A percentile compares a stretch with the other conserved stretches of the same genome.
Evolutionary conservation across 2,329 filamentous ascomycete species (phyloP).

Genomic region (Apiospora arundinis): DNA sequence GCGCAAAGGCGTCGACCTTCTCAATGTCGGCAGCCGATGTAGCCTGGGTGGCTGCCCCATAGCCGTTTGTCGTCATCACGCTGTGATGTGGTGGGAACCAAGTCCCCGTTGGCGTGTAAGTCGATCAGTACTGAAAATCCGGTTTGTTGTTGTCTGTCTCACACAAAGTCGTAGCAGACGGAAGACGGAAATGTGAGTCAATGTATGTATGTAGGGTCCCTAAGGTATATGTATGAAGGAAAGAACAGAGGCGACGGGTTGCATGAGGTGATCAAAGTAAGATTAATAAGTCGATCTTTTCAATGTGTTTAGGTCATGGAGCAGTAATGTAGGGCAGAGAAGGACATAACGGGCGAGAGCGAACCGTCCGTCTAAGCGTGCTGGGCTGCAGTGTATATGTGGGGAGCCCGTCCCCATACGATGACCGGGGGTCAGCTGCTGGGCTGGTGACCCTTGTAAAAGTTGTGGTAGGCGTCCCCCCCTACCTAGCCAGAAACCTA

Average conservation of each 20-base stretch:
- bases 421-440: conserved; percentile 7
- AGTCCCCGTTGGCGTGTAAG: conserved; percentile 21
- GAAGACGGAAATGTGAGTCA: neutral
- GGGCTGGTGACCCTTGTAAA: conserved; percentile 9
- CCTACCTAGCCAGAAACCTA: too few relatives aligned
- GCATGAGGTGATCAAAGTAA: neutral
- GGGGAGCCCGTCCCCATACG: neutral
- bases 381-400: conserved; percentile 1
- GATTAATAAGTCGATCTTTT: conserved; percentile 6
- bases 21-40: conserved; percentile 55
- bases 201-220: neutral
- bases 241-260: neutral
- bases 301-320: neutral
- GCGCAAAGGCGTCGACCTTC: conserved; percentile 60
- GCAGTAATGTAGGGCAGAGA: neutral
- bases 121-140: conserved; percentile 16
- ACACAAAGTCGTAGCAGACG: neutral
- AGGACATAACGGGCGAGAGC: neutral
- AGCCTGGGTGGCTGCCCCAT: conserved; percentile 27
- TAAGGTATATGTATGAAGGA: neutral
- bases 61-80: conserved; percentile 38
- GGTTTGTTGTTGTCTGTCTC: neutral
- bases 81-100: conserved; percentile 23
- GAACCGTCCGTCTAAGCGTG: conserved; percentile 8
- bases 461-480: too few relatives aligned